Evolutionary conservation across 192 early-diverging fungal genomes (phyloP).

Genomic region (Backusella circina): DNA sequence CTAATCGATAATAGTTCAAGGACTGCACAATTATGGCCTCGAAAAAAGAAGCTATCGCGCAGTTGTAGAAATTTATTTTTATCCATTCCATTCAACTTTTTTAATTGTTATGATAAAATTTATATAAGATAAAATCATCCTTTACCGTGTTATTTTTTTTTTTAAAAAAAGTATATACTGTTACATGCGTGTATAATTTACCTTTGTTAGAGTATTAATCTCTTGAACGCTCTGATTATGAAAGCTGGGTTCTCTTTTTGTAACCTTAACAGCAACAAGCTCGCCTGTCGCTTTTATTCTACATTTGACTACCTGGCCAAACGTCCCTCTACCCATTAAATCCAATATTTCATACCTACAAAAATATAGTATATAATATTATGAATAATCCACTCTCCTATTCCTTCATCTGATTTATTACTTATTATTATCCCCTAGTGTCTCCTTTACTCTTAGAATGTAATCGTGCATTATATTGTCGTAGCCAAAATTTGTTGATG

Average conservation of each 20-base stretch:
- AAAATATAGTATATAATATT: neutral
- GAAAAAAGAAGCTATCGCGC: conserved; percentile 87
- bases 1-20: conserved; percentile 96
- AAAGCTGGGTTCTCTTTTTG: conserved; percentile 96
- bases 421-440: conserved; percentile 79
- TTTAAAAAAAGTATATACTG: neutral
- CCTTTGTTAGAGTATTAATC: conserved; percentile 84
- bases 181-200: conserved; percentile 19
- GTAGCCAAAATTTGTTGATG: conserved; percentile 84
- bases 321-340: conserved; percentile 95
- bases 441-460: conserved; percentile 93
- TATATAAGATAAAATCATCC: neutral
- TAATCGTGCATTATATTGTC: conserved; percentile 96
- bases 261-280: conserved; percentile 90
- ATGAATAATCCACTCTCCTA: neutral
- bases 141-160: neutral
- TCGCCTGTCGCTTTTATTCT: conserved; percentile 85
- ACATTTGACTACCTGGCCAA: conserved; percentile 98
- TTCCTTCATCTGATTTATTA: conserved; percentile 15
- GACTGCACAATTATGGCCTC: conserved; percentile 88
- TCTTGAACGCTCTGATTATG: conserved; percentile 95
- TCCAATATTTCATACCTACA: conserved; percentile 84
- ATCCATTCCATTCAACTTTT: conserved; percentile 74
- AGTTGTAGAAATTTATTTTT: conserved; percentile 85
- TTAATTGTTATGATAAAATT: conserved; percentile 62